Base-by-base conservation (phyloP, 2,329 filamentous ascomycete species). In the Plenodomus biglobosus region DNA sequence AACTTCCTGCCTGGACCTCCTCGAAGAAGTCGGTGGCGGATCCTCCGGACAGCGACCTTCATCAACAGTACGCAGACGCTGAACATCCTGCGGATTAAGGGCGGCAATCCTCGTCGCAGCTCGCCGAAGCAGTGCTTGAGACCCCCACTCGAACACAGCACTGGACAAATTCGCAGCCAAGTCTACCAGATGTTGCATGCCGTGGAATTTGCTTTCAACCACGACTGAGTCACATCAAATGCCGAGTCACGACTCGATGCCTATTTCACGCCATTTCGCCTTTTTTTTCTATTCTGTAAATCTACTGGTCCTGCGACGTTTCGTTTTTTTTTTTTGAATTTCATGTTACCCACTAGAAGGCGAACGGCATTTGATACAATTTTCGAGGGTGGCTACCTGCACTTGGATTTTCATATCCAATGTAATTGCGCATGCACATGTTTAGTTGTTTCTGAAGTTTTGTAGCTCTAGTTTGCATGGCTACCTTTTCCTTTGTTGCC, bases 1-100 rank as follows among this genome's bases (percentile, higher is more conserved):
- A 39, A 73, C 71, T 16, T 74, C 77, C 56, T 82, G 79, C 59
- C 73, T 83, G 52, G 79, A 83, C 53, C 70, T 81, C 13, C 73
- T 80, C 53, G 78, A 81, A 51, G 68, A 73, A 54, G 59, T 66
- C 11, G 64, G 68, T 53, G 64, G 59, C 34, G 65, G 60, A 36
- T 61, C 65, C 22, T 63, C 65, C 24, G 55, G 61, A 42, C 66
- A 66, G 55, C 68, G 62, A 41, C 58, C 64, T 22, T 50, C 63
- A 21, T 59, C 66, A 2, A 67, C 64, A 38, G 53, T 66, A 44
- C 62, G 70, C 52, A 58, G 70, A 54, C 68, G 69, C 59, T 73
- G 54, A 66, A 56, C 21, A 42, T 18, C 39, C 32, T 36, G 32
- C 38, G 34, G 19, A 45, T 40, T 40, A 36, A 40, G 46, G 38